phyloP scores from a whole-genome alignment of 352 stramenopile genomes.

The Globisporangium perplexum region DNA sequence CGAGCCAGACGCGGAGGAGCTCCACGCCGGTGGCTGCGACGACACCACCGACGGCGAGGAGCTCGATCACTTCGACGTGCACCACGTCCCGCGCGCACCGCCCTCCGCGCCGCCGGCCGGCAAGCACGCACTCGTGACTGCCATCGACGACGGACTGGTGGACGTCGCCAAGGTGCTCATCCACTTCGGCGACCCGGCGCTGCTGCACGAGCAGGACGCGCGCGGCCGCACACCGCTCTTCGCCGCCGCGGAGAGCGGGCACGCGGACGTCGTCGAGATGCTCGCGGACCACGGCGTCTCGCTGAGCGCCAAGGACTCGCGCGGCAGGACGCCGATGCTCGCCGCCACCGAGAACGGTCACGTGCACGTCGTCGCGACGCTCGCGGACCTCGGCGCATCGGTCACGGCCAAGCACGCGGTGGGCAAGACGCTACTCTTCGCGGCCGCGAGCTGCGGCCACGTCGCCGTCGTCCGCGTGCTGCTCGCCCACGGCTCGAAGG shows the following conservation, averaged over 20 bases:
- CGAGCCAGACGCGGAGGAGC: constrained; percentile 4
- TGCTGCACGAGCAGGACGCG: constrained; percentile 9
- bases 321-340: constrained; percentile 11
- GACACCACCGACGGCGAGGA: constrained; percentile 6
- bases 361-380: constrained; percentile 5
- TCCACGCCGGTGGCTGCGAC: constrained; percentile 4
- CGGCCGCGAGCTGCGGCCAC: constrained; percentile 11
- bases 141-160: constrained; percentile 10
- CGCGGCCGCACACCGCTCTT: constrained; percentile 10
- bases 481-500: constrained; percentile 2
- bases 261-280: constrained; percentile 7
- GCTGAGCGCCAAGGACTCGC: constrained; percentile 8
- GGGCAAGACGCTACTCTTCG: constrained; percentile 13
- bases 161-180: constrained; percentile 14
- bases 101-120: neutral
- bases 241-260: constrained; percentile 6
- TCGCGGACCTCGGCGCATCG: constrained; percentile 3
- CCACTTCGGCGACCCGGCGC: constrained; percentile 12
- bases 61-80: constrained; percentile 6
- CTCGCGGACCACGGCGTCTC: constrained; percentile 6
- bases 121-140: constrained; percentile 11
- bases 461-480: constrained; percentile 9
- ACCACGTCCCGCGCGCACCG: neutral
- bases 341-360: constrained; percentile 12
- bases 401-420: constrained; percentile 8